Evolutionary conservation across 352 stramenopile genomes (phyloP), one percentile per base, ranked within the genome.

Genomic region (Bremia lactucae): DNA sequence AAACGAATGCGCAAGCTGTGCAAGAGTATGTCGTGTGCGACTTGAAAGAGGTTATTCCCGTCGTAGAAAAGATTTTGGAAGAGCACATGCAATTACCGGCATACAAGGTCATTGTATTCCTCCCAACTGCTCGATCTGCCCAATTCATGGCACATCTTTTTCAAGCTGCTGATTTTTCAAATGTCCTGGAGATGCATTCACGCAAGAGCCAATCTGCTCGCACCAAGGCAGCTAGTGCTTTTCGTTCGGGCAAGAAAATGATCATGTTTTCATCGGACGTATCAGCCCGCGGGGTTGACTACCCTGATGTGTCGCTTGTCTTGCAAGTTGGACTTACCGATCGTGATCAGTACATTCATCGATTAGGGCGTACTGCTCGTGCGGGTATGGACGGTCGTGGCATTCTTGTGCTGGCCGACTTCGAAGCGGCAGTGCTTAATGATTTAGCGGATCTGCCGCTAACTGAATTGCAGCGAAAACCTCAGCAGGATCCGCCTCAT

Each of bases 101-200:
- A 51, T 96, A 95, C 76, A 98, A 98, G 75, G 69, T 97, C 24
- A 88, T 98, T 42, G 83, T 96, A 6, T 98, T 98, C 65, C 86
- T 96, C 56, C 83, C 82, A 1, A 96, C 87, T 13, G 87, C 87
- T n/a, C 71, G 87, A 20, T 64, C 90, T 1, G 77, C 87, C 5
- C 69, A 84, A 47, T 92, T 94, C 57, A 90, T 91, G 65, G 77
- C 86, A 11, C 71, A 95, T 42, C 73, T 98, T 15, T 96, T 96
- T 48, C 69, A 72, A 19, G 59, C 54, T 36, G 66, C 72, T 22
- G 72, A 67, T 2, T 87, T 83, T 37, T 49, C 61, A 6, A 68
- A 74, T 21, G 81, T 97, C 7, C 66, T 97, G 10, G 91, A 98
- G 62, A 97, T 98, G 46, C 95, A 98, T 72, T 97, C 89, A 15